Base-by-base conservation (phyloP, 2,329 filamentous ascomycete genomes). In the Sordariomycetes sp. region DNA sequence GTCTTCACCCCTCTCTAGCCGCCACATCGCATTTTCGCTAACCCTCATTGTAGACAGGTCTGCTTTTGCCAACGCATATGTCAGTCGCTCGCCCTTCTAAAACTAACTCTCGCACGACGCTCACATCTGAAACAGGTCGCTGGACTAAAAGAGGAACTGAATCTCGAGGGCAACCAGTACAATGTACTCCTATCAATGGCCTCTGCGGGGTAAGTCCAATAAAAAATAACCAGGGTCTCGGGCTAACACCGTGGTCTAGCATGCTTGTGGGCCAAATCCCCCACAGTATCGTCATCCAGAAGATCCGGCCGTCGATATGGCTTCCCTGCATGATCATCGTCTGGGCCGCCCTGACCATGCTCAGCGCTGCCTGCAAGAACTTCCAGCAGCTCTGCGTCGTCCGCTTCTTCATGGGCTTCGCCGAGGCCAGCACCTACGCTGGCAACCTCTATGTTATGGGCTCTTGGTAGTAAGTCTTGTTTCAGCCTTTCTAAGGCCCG, bases 91-190 rank as follows among this genome's bases (percentile, higher is more conserved):
- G 10, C 20, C 20, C 5, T 24, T 24, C 7, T 24, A 7, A 8
- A 24, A 3, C 7, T 22, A 20, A 10, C 46, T 8, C n/a, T 24
- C 0, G 22, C 20, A 14, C 2, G 0, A 2, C 0, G 3, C 1
- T 32, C 16, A 60, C 2, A 59, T 16, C 1, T 1, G 7, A 2
- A 34, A 3, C 1, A 69, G 35, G 71, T 74, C 0, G 72, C 65
- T 1, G 70, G 70, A 3, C 72, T 72, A 77, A 75, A 81, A 64
- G 76, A 81, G 62, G 79, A 82, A 56, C 67, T 83, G 0, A 65
- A 70, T 1, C 67, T 83, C 24, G 75, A 77, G 53, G 73, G 74
- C 1, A 83, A 83, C 61, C 70, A 85, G 58, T 70, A 83, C 35
- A 82, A 83, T 57, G 77, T 81, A 58, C 67, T 74, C 59, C 66